Evolutionary conservation across 2,329 filamentous ascomycete species (phyloP).

Genomic region (Ophiostoma himal-ulmi): DNA sequence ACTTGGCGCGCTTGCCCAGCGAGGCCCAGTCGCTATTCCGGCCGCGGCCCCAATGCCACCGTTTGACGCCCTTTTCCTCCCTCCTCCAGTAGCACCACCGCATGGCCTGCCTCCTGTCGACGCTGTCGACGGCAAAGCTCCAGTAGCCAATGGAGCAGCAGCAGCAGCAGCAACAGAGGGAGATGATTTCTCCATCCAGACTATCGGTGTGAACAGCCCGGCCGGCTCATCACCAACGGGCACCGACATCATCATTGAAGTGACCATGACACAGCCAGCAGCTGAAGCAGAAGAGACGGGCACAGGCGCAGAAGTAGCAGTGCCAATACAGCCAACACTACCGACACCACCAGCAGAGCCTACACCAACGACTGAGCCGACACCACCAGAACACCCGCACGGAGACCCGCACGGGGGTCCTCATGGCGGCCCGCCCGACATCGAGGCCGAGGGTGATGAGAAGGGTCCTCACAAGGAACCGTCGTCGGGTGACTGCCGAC

Average conservation of each 20-base stretch:
- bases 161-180: neutral
- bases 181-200: constrained; percentile 23
- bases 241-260: constrained; percentile 17
- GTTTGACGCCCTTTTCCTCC: constrained; percentile 14
- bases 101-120: constrained; percentile 16
- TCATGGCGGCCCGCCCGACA: neutral
- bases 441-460: constrained; percentile 4
- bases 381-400: neutral
- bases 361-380: neutral
- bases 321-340: neutral
- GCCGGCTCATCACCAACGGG: neutral
- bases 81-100: constrained; percentile 18
- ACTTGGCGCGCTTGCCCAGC: constrained; percentile 11
- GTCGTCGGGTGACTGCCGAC: constrained; percentile 68
- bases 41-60: constrained; percentile 5
- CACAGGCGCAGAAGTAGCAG: neutral
- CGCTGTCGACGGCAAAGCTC: neutral
- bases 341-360: neutral
- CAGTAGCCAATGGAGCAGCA: neutral
- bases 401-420: neutral
- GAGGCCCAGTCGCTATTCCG: constrained; percentile 3
- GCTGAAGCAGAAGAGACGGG: neutral
- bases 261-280: constrained; percentile 26
- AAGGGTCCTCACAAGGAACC: constrained; percentile 18
- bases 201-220: constrained; percentile 17